These are phyloP conservation scores for Lagenaria siceraria DNA, from an alignment of 306 rosid species.

Conservation along the genomic window DNA sequence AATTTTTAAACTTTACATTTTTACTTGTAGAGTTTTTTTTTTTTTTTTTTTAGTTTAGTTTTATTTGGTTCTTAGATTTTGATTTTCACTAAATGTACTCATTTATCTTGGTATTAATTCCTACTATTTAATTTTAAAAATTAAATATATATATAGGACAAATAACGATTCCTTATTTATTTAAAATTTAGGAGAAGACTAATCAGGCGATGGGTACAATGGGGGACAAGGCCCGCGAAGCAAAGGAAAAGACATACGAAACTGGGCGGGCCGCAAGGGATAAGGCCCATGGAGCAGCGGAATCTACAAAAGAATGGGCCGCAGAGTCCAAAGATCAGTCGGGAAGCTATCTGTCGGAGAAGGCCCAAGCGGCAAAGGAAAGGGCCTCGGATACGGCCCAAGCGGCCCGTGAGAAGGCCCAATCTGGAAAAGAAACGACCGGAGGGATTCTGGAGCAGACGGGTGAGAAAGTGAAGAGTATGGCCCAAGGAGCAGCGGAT, in stretches of 20 bases:
- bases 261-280: constrained; percentile 11
- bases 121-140: no score
- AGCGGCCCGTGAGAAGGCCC: constrained; percentile 14
- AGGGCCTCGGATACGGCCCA: constrained; percentile 24
- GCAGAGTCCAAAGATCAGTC: no score
- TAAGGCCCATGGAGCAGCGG: constrained; percentile 11
- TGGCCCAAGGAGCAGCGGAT: constrained; percentile 42
- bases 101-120: no score
- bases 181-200: constrained; percentile 9
- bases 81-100: no score
- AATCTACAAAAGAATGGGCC: constrained; percentile 16
- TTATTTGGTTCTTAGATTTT: no score
- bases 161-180: no score
- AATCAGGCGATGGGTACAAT: constrained; percentile 26
- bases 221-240: constrained; percentile 28
- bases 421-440: constrained; percentile 20
- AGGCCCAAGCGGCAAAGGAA: not conserved
- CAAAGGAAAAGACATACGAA: constrained; percentile 8
- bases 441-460: constrained; percentile 36
- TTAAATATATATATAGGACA: no score
- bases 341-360: not conserved
- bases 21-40: no score
- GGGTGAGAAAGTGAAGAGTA: constrained; percentile 40
- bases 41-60: no score
- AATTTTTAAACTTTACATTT: no score